These are phyloP conservation scores for Medicago arabica DNA, from an alignment of 306 rosid species.

Conservation along the genomic window DNA sequence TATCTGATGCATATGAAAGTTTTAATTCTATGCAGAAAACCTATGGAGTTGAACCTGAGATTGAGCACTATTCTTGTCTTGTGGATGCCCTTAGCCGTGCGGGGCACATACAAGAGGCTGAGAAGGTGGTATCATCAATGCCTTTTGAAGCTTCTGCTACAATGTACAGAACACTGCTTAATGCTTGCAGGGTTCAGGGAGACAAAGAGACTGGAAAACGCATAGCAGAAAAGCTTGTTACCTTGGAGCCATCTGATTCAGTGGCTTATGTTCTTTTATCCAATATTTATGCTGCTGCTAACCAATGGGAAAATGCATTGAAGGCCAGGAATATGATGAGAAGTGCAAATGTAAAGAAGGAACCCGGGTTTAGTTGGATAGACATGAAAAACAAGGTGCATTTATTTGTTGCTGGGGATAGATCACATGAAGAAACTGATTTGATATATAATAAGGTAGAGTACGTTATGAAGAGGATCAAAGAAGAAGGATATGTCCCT, in stretches of 20 bases:
- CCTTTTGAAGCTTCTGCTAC: constrained; percentile 88
- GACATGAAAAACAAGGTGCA: constrained; percentile 78
- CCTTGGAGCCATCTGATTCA: constrained; percentile 78
- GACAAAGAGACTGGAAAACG: constrained; percentile 64
- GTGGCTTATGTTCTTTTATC: constrained; percentile 77
- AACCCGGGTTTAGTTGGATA: constrained; percentile 86
- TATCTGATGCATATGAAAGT: constrained; percentile 64
- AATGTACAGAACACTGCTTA: constrained; percentile 72
- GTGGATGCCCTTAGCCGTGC: constrained; percentile 87
- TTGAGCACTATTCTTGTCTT: constrained; percentile 79
- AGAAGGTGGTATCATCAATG: constrained; percentile 66
- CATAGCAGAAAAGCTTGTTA: constrained; percentile 62
- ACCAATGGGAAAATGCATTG: constrained; percentile 71
- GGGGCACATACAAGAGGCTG: constrained; percentile 74
- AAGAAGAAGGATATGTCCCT: constrained; percentile 70
- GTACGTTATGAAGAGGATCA: constrained; percentile 59
- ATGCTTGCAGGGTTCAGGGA: constrained; percentile 76
- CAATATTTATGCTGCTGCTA: constrained; percentile 73
- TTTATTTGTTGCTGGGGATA: constrained; percentile 79
- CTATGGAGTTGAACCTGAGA: constrained; percentile 66
- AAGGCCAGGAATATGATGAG: constrained; percentile 75
- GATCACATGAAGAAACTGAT: constrained; percentile 64
- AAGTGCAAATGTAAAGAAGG: constrained; percentile 72
- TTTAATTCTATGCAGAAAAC: constrained; percentile 65
- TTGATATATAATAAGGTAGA: constrained; percentile 65